Evolutionary conservation across 257 asterid species (phyloP), one percentile per base, ranked within the genome.

Genomic region (Agastache rugosa): DNA sequence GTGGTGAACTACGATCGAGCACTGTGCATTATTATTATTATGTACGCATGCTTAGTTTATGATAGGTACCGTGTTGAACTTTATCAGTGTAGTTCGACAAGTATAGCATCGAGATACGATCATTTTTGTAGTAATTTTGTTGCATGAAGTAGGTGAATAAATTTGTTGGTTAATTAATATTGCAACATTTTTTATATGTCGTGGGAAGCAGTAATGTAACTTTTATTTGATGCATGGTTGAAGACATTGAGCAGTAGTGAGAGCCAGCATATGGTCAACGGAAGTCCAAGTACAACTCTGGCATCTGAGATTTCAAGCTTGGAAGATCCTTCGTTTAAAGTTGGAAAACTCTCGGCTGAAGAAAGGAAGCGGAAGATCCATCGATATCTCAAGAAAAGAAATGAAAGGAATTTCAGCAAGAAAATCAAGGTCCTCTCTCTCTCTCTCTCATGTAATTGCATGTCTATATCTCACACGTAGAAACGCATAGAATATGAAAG

Each of bases 331-430:
- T 78, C 79, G 2, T 87, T 87, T 63, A 87, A 88, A 81, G 90
- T 86, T 2, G 96, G 97, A 0, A 93, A 92, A 65, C 88, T 90
- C 67, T 88, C 97, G 1, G 88, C 77, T 31, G 97, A 93, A 84
- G 98, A 85, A 83, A 88, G 96, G 83, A 91, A 89, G 80, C 87
- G 90, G 68, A 93, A 91, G 82, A 93, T 93, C 71, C 88, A 85
- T 63, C 83, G 93, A 83, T 93, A 93, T 76, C 74, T 91, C 91
- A 85, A 87, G 94, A 93, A 93, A 77, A 83, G 96, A 68, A 93
- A 93, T 35, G 94, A 93, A 75, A 87, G 97, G 71, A 93, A 91
- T 80, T 93, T 93, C 58, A 88, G 92, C 89, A 93, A 93, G 92
- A 93, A 91, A 87, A 93, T 93, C 72, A 93, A 93, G 97, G 98